Conservation (phyloP, 148 eudicot genomes). For the Heliosperma pusillum region DNA sequence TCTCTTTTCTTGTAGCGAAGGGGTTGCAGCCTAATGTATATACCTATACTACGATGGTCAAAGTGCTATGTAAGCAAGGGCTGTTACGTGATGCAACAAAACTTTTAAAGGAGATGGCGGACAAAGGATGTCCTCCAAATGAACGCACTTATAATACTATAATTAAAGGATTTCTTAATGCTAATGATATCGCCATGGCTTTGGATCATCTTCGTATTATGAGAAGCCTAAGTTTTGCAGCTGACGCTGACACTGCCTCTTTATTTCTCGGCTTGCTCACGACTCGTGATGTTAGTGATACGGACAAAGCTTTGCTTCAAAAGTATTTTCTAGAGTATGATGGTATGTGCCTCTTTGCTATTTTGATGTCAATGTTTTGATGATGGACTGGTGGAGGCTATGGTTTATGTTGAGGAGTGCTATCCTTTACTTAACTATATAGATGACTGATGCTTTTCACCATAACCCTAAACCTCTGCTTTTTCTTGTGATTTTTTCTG, state of each 20-base stretch:
- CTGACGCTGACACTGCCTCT: neutral
- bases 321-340: neutral
- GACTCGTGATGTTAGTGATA: neutral
- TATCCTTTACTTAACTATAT: too few species aligned
- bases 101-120: conserved; percentile 16
- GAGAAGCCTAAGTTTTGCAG: conserved; percentile 5
- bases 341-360: neutral
- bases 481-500: too few species aligned
- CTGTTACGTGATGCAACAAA: conserved; percentile 7
- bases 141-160: conserved; percentile 19
- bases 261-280: neutral
- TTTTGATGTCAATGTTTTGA: neutral
- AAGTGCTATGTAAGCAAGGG: conserved; percentile 12
- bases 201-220: neutral
- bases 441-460: too few species aligned
- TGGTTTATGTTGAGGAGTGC: too few species aligned
- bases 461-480: too few species aligned
- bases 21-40: conserved; percentile 2
- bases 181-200: conserved; percentile 1
- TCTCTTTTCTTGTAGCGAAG: neutral
- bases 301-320: conserved; percentile 10
- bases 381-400: neutral
- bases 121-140: conserved; percentile 10
- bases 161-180: neutral
- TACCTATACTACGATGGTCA: conserved; percentile 22